A percentile compares a stretch with the other conserved stretches of the same genome.
Conservation (phyloP, 73 alveolate species). For the Tetrahymena malaccensis region DNA sequence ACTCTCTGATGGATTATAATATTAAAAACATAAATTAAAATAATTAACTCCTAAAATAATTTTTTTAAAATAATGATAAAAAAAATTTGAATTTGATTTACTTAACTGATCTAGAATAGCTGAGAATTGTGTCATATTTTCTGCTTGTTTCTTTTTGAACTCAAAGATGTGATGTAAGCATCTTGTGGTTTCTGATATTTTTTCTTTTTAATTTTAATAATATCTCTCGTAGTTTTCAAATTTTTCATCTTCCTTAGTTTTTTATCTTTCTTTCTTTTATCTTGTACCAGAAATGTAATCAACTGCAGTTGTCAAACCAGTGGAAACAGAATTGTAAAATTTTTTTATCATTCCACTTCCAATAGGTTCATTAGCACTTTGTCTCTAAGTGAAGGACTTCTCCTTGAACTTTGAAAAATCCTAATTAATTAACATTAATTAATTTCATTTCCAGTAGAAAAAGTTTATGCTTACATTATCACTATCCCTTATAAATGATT, state of each 20-base stretch:
- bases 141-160: not conserved
- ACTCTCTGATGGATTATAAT: not conserved
- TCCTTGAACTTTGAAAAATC: not conserved
- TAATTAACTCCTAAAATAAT: not conserved
- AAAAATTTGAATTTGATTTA: not conserved
- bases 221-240: not conserved
- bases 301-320: not conserved
- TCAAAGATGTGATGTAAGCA: not conserved
- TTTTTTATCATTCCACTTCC: not conserved
- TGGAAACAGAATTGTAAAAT: not conserved
- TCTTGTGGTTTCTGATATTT: not conserved
- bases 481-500: not conserved
- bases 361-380: not conserved
- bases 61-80: not conserved
- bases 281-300: not conserved
- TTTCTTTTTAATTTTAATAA: not conserved
- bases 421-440: not conserved
- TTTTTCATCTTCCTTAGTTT: not conserved
- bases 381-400: not conserved
- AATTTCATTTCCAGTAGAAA: not conserved
- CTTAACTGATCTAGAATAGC: not conserved
- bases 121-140: not conserved
- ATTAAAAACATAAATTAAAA: not conserved
- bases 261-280: not conserved
- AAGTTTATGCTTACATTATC: not conserved